Conservation (phyloP, 768 basidiomycete genomes). For the Glaciozyma martinii region DNA sequence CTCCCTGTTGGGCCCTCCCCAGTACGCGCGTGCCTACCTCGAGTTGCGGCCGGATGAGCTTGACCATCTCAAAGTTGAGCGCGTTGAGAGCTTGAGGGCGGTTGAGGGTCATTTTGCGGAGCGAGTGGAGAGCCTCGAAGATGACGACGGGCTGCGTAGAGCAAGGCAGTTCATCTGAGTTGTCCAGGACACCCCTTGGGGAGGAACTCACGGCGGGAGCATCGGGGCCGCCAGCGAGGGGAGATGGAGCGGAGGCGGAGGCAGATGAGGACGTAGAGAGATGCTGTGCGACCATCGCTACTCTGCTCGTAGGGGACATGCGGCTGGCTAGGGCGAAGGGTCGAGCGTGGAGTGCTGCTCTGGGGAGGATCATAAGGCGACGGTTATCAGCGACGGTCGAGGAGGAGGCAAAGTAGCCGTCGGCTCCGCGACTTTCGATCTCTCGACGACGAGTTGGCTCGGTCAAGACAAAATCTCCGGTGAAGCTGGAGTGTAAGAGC, state of each 20-base stretch:
- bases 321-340: neutral
- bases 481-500: too few species aligned
- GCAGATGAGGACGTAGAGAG: neutral
- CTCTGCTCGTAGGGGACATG: constrained; percentile 2
- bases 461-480: too few species aligned
- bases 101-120: constrained; percentile 67
- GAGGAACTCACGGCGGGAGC: neutral
- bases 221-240: neutral
- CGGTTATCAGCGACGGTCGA: too few species aligned
- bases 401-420: too few species aligned
- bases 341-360: too few species aligned
- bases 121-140: constrained; percentile 32
- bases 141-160: constrained; percentile 31
- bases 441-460: too few species aligned
- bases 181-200: too few species aligned
- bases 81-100: constrained; percentile 72
- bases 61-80: constrained; percentile 68
- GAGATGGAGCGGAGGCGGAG: neutral
- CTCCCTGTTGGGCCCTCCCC: neutral
- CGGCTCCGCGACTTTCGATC: too few species aligned
- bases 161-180: too few species aligned
- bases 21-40: constrained; percentile 48
- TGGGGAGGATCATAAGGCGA: too few species aligned
- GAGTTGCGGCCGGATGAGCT: constrained; percentile 59
- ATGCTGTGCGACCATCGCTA: constrained; percentile 6